A percentile compares a stretch with the other conserved stretches of the same genome.
Evolutionary conservation across 805 yeast species (phyloP).

Genomic region (Cyberlindnera euphorbiiphila): DNA sequence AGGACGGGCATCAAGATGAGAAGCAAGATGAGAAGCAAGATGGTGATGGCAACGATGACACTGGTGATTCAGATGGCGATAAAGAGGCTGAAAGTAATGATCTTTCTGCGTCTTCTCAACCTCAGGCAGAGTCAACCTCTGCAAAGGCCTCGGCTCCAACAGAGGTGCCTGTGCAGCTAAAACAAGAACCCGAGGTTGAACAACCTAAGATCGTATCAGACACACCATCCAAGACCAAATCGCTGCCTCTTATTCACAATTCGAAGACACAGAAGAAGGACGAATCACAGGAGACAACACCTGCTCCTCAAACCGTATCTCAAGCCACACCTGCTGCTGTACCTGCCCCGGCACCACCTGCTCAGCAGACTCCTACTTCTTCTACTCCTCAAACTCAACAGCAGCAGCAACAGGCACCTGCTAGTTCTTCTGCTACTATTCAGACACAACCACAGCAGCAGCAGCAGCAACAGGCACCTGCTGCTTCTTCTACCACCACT

Average conservation of each 20-base stretch:
- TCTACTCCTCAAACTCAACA: too few species aligned
- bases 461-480: too few species aligned
- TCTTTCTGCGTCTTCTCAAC: too few species aligned
- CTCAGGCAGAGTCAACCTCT: too few species aligned
- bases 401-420: too few species aligned
- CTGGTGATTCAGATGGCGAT: slow-evolving; percentile 6
- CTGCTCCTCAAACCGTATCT: background rate
- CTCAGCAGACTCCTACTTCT: slow-evolving; percentile 1
- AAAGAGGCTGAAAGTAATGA: too few species aligned
- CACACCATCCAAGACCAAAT: slow-evolving; percentile 1
- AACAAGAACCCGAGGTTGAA: slow-evolving; percentile 1
- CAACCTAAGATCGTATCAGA: background rate
- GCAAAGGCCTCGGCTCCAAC: background rate
- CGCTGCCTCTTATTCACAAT: slow-evolving; percentile 1
- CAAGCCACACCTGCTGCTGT: background rate
- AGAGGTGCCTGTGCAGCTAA: background rate
- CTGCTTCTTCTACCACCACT: slow-evolving; percentile 1
- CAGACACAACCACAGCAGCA: too few species aligned
- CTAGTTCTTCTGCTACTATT: background rate
- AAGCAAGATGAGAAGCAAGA: slow-evolving; percentile 9
- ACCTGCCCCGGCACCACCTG: slow-evolving; percentile 9
- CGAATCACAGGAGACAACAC: background rate
- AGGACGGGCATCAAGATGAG: too few species aligned
- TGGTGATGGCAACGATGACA: slow-evolving; percentile 14
- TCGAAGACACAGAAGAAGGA: background rate